These are phyloP conservation scores for Decorospora gaudefroyi DNA, from an alignment of 2,329 filamentous ascomycete genomes.

Conservation along the genomic window DNA sequence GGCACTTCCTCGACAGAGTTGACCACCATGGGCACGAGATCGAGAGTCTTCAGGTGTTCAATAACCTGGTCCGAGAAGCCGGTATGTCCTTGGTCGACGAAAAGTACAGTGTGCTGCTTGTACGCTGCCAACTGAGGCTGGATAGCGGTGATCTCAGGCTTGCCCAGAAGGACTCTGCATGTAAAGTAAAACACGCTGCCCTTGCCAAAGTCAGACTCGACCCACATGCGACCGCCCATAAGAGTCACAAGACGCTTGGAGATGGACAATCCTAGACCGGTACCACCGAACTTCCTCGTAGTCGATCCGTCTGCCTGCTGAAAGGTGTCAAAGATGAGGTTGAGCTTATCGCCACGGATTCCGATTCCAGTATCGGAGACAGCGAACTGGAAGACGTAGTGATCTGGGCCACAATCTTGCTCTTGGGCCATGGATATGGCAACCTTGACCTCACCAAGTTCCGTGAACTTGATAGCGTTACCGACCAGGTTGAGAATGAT, in stretches of 20 bases:
- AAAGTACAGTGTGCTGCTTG: conserved; percentile 86
- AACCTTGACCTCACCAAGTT: conserved; percentile 92
- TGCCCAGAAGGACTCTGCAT: conserved; percentile 83
- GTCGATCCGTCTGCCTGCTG: conserved; percentile 97
- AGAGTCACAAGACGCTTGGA: conserved; percentile 93
- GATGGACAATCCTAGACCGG: conserved; percentile 89
- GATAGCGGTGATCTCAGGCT: conserved; percentile 76
- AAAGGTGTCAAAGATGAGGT: conserved; percentile 98
- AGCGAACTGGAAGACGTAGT: conserved; percentile 94
- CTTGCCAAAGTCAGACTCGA: conserved; percentile 86
- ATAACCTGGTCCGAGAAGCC: conserved; percentile 75
- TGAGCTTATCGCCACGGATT: conserved; percentile 91
- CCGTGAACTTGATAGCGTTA: conserved; percentile 98
- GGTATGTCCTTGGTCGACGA: conserved; percentile 89
- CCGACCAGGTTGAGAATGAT: conserved; percentile 97
- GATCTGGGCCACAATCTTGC: conserved; percentile 68
- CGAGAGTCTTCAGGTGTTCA: conserved; percentile 75
- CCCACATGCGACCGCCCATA: conserved; percentile 97
- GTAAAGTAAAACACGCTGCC: conserved; percentile 98
- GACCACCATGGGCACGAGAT: conserved; percentile 82
- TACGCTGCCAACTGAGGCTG: conserved; percentile 87
- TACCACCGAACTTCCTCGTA: conserved; percentile 93
- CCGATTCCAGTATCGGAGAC: conserved; percentile 97
- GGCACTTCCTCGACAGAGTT: conserved; percentile 71
- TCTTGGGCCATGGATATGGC: conserved; percentile 77